Evolutionary conservation across 768 basidiomycete species (phyloP), one percentile per base, ranked within the genome.

Genomic region (Amylocystis lapponica): DNA sequence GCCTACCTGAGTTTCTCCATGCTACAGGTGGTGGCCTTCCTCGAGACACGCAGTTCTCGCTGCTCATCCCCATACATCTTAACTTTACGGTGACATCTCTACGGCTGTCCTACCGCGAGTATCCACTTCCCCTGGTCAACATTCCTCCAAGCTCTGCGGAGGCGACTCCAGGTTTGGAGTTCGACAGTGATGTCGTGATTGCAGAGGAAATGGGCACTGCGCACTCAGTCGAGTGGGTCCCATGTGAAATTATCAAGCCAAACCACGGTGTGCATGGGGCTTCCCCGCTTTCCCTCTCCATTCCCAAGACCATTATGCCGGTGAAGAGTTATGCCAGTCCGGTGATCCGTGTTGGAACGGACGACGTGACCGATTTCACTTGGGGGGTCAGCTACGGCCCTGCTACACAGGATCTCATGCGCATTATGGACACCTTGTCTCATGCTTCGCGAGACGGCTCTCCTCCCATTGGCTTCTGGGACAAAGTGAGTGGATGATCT

Each of bases 241-340:
- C 79, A 13, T 87, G 82, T 52, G 67, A 71, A 4, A 70, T 96
- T 48, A 65, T 85, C 37, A 72, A 75, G n/a, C 59, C 66, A 3
- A 66, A 76, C 41, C 71, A 75, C 22, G 79, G 78, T 23, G 58
- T 72, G 26, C 66, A 67, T 22, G 76, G 73, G 5, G 69, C 75
- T 22, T 62, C 66, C 2, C 70, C 75, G 5, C 72, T 93, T 36
- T 68, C 67, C 20, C 62, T 93, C 30, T 49, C 64, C 31, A 72
- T 95, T 26, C 90, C 92, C 2, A 96, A 94, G 62, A 94, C 92
- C 0, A 83, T 91, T 45, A 95, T 93, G 87, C 86, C 94, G 0
- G 86, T 94, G 54, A 98, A 98, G 65, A 88, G 84, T 7, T 96
- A 94, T 55, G 86, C 88, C 1, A 73, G 76, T 34, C 89, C 92